These are phyloP conservation scores for Lactarius akahatsu DNA, from an alignment of 768 basidiomycete genomes.

Conservation along the genomic window DNA sequence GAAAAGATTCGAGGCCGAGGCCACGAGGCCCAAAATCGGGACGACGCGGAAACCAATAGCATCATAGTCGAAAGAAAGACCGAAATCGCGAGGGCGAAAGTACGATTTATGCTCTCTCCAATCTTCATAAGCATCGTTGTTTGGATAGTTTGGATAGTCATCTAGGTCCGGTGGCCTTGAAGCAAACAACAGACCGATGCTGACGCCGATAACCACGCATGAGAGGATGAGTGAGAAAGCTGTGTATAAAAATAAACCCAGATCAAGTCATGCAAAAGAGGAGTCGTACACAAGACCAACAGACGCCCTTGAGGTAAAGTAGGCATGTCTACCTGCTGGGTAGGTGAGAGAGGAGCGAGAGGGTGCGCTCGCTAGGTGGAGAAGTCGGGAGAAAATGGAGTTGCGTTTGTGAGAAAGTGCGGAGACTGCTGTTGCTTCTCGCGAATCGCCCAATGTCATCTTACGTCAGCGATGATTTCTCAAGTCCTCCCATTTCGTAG, in stretches of 20 bases:
- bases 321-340: constrained; percentile 11
- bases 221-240: constrained; percentile 16
- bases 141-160: too few relatives aligned
- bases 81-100: too few relatives aligned
- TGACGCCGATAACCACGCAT: constrained; percentile 15
- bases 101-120: accelerated
- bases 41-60: neutral
- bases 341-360: neutral
- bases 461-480: neutral
- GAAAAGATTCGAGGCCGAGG: constrained; percentile 5
- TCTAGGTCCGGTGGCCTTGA: neutral
- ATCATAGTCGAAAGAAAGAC: neutral
- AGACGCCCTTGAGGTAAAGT: constrained; percentile 19
- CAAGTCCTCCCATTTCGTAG: too few relatives aligned
- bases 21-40: constrained; percentile 4
- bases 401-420: neutral
- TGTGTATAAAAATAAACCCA: constrained; percentile 1
- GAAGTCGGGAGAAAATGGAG: neutral
- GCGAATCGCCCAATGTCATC: neutral
- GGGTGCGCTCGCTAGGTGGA: neutral
- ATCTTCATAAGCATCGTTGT: accelerated
- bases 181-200: constrained; percentile 7
- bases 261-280: neutral
- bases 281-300: constrained; percentile 16
- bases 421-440: neutral